Evolutionary conservation across 2,329 filamentous ascomycete genomes (phyloP), one percentile per base, ranked within the genome.

Genomic region (Aureobasidium subglaciale): DNA sequence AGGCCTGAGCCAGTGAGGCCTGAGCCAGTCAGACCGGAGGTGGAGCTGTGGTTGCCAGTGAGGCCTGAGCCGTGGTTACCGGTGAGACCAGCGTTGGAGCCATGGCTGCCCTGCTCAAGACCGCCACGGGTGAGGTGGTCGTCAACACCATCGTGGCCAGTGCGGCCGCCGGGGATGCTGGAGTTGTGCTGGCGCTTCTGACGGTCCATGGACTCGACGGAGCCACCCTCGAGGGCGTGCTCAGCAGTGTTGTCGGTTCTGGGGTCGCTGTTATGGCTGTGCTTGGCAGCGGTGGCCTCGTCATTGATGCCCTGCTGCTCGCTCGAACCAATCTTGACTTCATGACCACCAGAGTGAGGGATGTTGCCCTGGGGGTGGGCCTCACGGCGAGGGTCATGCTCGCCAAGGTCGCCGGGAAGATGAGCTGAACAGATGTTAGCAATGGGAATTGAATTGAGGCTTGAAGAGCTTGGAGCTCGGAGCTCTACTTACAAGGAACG

Each of bases 341-440:
- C 53, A 22, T 56, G 53, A 8, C 53, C 53, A 34, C 53, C 53
- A 38, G 53, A 22, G 11, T 32, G 41, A 15, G 40, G 53, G 10
- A 18, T 24, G 53, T 56, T 56, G 41, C 53, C 53, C n/a, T 22
- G 4, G 32, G 53, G 53, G 41, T 56, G 53, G 15, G 32, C 53
- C 41, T 42, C 32, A 30, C 53, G 41, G 5, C 53, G 37, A 25
- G 53, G 53, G 53, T 56, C 53, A 38, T 56, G 41, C 35, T 45
- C 41, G 16, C 53, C 53, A 32, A 56, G 53, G 7, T 56, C 53
- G 41, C 53, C 53, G 41, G 53, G 53, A n/a, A 56, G 53, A 30
- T 56, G 41, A 18, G 53, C 41, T 56, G 24, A 22, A 52, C 11
- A 6, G n/a, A 25, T 16, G 35, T 52, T 41, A 52, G 35, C 22